Evolutionary conservation across 2,329 filamentous ascomycete genomes (phyloP), one percentile per base, ranked within the genome.

Genomic region (Colletotrichum salicis): DNA sequence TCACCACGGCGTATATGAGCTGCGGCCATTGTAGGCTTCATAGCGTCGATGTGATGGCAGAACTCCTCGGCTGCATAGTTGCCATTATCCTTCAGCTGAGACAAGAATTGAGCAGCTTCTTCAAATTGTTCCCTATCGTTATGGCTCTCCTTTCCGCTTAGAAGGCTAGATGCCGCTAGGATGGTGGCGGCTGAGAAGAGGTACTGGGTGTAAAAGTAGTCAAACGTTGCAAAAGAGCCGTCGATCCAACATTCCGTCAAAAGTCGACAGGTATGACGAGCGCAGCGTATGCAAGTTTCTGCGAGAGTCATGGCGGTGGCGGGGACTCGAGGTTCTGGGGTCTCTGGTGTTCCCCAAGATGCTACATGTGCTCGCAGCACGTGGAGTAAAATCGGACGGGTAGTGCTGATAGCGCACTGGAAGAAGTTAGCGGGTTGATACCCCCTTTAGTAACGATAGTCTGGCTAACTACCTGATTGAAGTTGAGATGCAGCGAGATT

Each of bases 201-300:
- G 52, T 85, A 86, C 58, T 86, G 84, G 0, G 82, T 82, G 75
- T 83, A 80, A 58, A 84, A 84, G 75, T 85, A 86, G 70, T 86
- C 85, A 57, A 86, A 85, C 0, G 81, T 85, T 0, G 81, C 77
- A 65, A 86, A 85, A 0, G 84, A 82, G 0, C 85, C 85, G 37
- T 84, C 81, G 2, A 86, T 82, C 85, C 85, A 87, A 13, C 80
- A 80, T 6, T 84, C 80, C 3, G 81, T 83, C 0, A 87, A 76
- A 0, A 86, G 76, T 0, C 79, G 79, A 56, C 81, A 81, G 0
- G 85, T 86, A 41, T 86, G 83, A 0, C 83, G 80, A 0, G 85
- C 84, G 31, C 84, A 85, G 19, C 82, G 80, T 0, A 85, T 80
- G 64, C 85, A 86, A 0, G 85, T 83, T 62, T 85, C 84, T 0